These are phyloP conservation scores for Ephemerocybe angulata DNA, from an alignment of 768 basidiomycete species.

Conservation along the genomic window DNA sequence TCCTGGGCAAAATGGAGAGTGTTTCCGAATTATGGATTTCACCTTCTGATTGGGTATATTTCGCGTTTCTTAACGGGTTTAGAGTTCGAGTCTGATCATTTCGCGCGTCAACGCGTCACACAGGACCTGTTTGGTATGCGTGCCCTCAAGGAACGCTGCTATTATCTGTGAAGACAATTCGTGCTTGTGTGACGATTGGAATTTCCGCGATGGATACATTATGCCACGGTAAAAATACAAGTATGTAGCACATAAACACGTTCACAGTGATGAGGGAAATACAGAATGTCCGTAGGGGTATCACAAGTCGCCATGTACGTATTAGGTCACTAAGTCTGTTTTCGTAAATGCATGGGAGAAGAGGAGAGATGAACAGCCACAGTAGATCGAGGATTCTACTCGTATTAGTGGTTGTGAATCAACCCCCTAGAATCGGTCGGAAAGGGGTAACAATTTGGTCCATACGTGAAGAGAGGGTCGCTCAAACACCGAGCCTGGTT, in stretches of 20 bases:
- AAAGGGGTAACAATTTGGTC: not conserved
- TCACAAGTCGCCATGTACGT: no score
- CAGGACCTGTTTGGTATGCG: slow-evolving; percentile 79
- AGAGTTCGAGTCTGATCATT: not conserved
- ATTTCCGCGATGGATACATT: no score
- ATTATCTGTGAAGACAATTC: slow-evolving; percentile 51
- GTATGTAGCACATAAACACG: no score
- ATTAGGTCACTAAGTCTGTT: not conserved
- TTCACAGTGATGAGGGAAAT: no score
- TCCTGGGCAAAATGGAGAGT: slow-evolving; percentile 89
- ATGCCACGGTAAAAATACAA: no score
- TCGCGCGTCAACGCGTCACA: no score
- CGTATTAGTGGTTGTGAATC: no score
- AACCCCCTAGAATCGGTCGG: no score
- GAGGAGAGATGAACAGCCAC: no score
- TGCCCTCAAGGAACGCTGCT: slow-evolving; percentile 78
- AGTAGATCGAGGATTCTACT: no score
- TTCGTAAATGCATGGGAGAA: not conserved
- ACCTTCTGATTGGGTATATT: slow-evolving; percentile 76
- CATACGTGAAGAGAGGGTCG: not conserved
- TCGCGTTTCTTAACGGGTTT: slow-evolving; percentile 2
- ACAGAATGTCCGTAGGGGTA: no score
- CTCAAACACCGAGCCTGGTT: slow-evolving; percentile 50
- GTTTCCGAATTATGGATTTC: slow-evolving; percentile 89
- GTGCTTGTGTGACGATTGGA: no score